phyloP scores from a whole-genome alignment of 2,329 filamentous ascomycete genomes.

The Cercospora sesami region DNA sequence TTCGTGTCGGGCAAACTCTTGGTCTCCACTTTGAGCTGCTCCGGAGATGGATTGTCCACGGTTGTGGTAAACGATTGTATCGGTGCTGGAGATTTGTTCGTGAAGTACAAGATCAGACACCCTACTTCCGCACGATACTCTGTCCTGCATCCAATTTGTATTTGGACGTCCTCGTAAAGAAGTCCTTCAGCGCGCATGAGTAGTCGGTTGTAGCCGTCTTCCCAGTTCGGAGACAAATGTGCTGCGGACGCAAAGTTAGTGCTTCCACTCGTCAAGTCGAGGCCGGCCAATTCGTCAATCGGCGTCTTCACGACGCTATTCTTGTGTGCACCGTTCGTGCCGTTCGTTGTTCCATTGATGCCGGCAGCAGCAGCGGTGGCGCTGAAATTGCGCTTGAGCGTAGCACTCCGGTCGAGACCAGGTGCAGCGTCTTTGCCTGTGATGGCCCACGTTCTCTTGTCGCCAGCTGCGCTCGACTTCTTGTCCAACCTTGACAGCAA shows the following conservation, averaged over 20 bases:
- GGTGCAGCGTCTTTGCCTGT: constrained; percentile 77
- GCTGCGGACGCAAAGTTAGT: constrained; percentile 90
- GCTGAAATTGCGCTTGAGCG: constrained; percentile 78
- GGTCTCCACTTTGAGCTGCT: constrained; percentile 77
- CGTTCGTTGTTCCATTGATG: constrained; percentile 36
- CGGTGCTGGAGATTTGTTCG: constrained; percentile 82
- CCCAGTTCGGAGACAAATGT: constrained; percentile 93
- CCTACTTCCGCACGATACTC: constrained; percentile 96
- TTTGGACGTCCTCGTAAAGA: constrained; percentile 90
- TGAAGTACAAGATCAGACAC: constrained; percentile 92
- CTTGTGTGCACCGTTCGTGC: constrained; percentile 28
- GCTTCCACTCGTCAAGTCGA: constrained; percentile 70
- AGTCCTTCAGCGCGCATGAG: constrained; percentile 80
- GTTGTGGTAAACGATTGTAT: constrained; percentile 95
- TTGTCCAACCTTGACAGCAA: constrained; percentile 89
- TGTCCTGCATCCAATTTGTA: constrained; percentile 87
- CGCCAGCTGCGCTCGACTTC: constrained; percentile 82
- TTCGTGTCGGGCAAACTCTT: constrained; percentile 85
- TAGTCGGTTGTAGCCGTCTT: constrained; percentile 81
- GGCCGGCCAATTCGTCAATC: constrained; percentile 69
- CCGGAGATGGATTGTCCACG: constrained; percentile 69
- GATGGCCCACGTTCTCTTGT: constrained; percentile 97
- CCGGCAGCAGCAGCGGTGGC: constrained; percentile 44
- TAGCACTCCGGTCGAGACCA: constrained; percentile 71
- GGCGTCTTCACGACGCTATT: constrained; percentile 37